Conservation (phyloP, 805 yeast genomes). For the Candida silvatica region DNA sequence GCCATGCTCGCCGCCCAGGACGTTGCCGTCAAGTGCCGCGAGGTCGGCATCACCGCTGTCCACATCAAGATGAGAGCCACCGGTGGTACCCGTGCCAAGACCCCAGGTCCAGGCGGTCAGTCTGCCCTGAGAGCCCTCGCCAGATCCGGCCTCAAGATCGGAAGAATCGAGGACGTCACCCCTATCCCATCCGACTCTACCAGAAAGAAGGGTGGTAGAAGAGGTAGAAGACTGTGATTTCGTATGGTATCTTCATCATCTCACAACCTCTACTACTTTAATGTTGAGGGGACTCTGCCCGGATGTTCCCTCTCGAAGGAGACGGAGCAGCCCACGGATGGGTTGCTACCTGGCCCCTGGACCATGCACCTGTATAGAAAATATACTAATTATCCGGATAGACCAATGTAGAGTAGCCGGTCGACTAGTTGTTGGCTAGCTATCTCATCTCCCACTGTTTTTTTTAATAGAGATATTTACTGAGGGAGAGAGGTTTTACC, state of each 20-base stretch:
- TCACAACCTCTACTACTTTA: conserved; percentile 68
- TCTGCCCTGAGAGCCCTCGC: conserved; percentile 98
- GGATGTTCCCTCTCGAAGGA: conserved; percentile 73
- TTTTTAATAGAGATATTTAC: no score
- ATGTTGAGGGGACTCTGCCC: conserved; percentile 75
- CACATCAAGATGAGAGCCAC: conserved; percentile 99
- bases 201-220: conserved; percentile 99
- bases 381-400: no score
- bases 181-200: conserved; percentile 99
- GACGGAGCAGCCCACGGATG: no score
- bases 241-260: conserved; percentile 30
- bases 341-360: no score
- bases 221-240: conserved; percentile 93
- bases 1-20: conserved; percentile 99
- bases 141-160: conserved; percentile 99
- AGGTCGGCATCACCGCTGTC: conserved; percentile 99
- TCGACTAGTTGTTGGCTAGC: no score
- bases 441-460: no score
- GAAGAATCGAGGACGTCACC: conserved; percentile 99
- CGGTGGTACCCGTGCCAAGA: conserved; percentile 99
- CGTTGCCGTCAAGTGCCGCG: conserved; percentile 97
- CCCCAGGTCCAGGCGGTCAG: conserved; percentile 99
- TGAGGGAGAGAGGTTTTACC: no score
- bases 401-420: no score
- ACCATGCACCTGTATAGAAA: no score